These are phyloP conservation scores for Auriscalpium vulgare DNA, from an alignment of 768 basidiomycete genomes.

Conservation along the genomic window DNA sequence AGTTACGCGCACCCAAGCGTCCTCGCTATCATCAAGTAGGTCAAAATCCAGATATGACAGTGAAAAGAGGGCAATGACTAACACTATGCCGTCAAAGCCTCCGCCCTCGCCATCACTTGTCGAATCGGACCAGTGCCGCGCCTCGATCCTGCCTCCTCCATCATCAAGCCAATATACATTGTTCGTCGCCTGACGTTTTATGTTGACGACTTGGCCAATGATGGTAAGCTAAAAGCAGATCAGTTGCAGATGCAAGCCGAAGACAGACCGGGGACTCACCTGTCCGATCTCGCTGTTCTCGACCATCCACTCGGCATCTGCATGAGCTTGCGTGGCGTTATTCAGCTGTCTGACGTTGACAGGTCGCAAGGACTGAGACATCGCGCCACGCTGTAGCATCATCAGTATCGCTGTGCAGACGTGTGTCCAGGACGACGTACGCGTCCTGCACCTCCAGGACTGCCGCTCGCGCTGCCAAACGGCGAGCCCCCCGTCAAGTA, in stretches of 20 bases:
- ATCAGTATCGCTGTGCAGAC: background rate
- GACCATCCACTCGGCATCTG: conserved; percentile 83
- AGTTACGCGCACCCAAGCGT: conserved; percentile 72
- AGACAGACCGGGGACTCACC: conserved; percentile 30
- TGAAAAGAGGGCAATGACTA: conserved; percentile 11
- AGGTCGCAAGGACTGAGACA: conserved; percentile 52
- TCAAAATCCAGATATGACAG: background rate
- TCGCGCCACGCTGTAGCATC: conserved; percentile 26
- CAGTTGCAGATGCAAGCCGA: background rate
- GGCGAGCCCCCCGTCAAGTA: conserved; percentile 56
- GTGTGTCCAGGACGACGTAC: conserved; percentile 22
- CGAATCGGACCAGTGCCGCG: conserved; percentile 77
- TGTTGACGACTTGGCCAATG: conserved; percentile 64
- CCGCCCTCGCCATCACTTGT: conserved; percentile 46
- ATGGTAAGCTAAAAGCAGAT: conserved; percentile 47
- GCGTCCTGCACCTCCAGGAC: conserved; percentile 46
- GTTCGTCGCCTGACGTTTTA: conserved; percentile 72
- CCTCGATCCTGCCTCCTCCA: conserved; percentile 73
- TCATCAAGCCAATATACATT: conserved; percentile 77
- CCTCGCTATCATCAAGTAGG: conserved; percentile 40
- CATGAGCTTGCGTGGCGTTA: conserved; percentile 73
- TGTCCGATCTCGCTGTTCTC: conserved; percentile 78
- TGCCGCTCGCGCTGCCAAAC: conserved; percentile 45
- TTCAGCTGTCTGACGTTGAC: conserved; percentile 71
- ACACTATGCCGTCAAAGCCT: conserved; percentile 42